Evolutionary conservation across 306 rosid genomes (phyloP), one percentile per base, ranked within the genome.

Genomic region (Lablab purpureus): DNA sequence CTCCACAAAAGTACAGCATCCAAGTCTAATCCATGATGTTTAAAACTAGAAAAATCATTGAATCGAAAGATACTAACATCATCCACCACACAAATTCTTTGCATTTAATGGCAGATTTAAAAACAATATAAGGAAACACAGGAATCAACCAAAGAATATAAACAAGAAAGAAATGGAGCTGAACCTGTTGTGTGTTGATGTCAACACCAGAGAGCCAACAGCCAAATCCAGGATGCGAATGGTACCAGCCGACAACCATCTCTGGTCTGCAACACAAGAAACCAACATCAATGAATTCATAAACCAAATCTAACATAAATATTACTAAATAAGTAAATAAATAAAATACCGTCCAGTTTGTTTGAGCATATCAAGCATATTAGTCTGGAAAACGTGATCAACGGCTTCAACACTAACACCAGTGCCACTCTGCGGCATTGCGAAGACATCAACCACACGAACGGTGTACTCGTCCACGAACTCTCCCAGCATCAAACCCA

Each of bases 181-280:
- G 56, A 87, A 94, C 99, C 97, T 94, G 99, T 77, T 94, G 99
- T 1, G 99, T 94, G 80, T 94, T 94, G 55, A 92, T 94, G 84
- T 94, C 99, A 32, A 94, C 97, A 74, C 99, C 99, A 83, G 99
- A 94, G 47, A 94, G 92, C 99, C 99, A 94, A 80, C 99, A 94
- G 72, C 99, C 99, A 73, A 94, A 94, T 67, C 97, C 98, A 87
- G 97, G 98, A 92, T 94, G 98, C 1, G 98, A 94, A 85, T 94
- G 98, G 78, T 94, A 94, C 98, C 97, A 94, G 1, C 99, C 99
- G 15, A 92, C 97, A 84, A 94, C 99, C 99, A 94, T 94, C 92
- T 94, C 97, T 0, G 97, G 97, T 76, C 99, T 92, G 90, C 80
- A 85, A 77, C 51, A 74, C 82, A 84, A 70, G 32, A 8, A 70